Conservation (phyloP, 2,329 filamentous ascomycete genomes). For the Stromatinia cepivora region DNA sequence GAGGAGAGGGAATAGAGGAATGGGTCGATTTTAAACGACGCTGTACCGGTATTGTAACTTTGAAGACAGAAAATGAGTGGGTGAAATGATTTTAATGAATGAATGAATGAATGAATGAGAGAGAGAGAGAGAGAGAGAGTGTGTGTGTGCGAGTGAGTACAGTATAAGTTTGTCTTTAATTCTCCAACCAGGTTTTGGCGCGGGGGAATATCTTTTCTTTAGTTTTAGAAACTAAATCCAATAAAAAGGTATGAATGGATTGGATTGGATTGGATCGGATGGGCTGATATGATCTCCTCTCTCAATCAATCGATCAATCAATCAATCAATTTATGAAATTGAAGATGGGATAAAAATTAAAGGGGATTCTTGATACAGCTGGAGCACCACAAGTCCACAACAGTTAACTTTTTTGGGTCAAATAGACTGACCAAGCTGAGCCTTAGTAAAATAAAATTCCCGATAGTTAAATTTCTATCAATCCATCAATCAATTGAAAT, state of each 20-base stretch:
- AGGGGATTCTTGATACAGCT: background rate
- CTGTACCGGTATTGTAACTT: background rate
- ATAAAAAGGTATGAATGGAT: background rate
- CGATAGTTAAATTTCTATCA: background rate
- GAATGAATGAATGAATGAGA: background rate
- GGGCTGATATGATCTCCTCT: background rate
- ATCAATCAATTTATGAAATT: background rate
- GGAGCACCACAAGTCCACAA: no score
- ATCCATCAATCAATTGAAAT: slow-evolving; percentile 1
- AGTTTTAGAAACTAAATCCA: background rate
- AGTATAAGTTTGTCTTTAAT: background rate
- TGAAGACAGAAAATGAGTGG: background rate
- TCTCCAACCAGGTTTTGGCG: background rate
- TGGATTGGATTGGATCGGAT: background rate
- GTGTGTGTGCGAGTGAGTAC: background rate
- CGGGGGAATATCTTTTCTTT: background rate
- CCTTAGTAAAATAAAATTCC: background rate
- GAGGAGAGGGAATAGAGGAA: background rate
- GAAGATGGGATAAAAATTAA: background rate
- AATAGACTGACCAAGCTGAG: background rate
- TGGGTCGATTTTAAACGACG: background rate
- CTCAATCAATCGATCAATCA: background rate
- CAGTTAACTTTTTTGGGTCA: no score
- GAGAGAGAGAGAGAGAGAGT: background rate
- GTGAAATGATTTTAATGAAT: background rate